Evolutionary conservation across 345 rosid species (phyloP).

Genomic region (Ceriops zippeliana): DNA sequence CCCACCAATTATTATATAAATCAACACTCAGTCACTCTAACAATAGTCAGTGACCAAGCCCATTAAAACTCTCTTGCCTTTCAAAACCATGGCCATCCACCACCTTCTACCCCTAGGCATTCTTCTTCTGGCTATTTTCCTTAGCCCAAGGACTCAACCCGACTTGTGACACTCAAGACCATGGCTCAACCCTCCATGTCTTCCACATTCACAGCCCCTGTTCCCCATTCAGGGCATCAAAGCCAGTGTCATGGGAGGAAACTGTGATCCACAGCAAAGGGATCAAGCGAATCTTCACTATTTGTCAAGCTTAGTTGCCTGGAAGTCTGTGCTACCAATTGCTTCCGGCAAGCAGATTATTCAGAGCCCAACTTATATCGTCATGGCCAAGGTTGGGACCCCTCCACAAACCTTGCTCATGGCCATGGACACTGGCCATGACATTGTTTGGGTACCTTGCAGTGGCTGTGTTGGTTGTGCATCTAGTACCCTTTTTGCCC

Average conservation of each 20-base stretch:
- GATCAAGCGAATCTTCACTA: conserved; percentile 67
- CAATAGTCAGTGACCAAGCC: neutral
- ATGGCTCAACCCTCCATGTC: conserved; percentile 62
- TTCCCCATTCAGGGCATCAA: conserved; percentile 59
- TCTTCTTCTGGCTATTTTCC: conserved; percentile 26
- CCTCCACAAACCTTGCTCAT: conserved; percentile 79
- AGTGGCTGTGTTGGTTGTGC: conserved; percentile 77
- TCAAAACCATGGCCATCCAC: conserved; percentile 27
- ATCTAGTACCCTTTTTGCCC: conserved; percentile 42
- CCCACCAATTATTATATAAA: conserved; percentile 16
- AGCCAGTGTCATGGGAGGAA: conserved; percentile 71
- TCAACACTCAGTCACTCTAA: conserved; percentile 3
- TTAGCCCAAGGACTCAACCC: conserved; percentile 38
- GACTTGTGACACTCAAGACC: conserved; percentile 42
- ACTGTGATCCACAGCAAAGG: conserved; percentile 57
- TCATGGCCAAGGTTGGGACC: conserved; percentile 68
- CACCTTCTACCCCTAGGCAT: conserved; percentile 23
- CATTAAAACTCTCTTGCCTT: conserved; percentile 8
- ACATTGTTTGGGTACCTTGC: conserved; percentile 87
- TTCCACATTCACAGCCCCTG: conserved; percentile 74
- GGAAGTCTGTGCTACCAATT: conserved; percentile 65
- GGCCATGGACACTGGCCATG: conserved; percentile 89
- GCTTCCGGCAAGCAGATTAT: conserved; percentile 75
- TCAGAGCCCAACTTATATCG: conserved; percentile 82
- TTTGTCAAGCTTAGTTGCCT: conserved; percentile 63